These are phyloP conservation scores for Mycena polygramma DNA, from an alignment of 768 basidiomycete genomes.

Conservation along the genomic window DNA sequence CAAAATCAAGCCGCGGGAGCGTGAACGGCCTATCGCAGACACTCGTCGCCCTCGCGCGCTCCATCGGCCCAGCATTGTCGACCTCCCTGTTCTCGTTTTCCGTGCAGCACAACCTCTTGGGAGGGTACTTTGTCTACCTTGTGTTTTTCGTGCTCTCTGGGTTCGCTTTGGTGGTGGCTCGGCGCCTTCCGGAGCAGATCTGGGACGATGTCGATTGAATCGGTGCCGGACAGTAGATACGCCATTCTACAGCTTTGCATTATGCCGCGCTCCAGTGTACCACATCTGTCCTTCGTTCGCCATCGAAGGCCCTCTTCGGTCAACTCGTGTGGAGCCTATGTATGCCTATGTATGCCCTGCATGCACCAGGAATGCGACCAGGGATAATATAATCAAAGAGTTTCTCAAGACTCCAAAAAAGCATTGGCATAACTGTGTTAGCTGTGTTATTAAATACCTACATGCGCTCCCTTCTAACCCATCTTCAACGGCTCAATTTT, in stretches of 20 bases:
- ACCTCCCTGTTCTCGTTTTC: conserved; percentile 68
- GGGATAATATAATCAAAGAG: too few relatives aligned
- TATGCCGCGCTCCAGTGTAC: too few relatives aligned
- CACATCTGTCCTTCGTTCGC: too few relatives aligned
- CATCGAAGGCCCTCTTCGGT: too few relatives aligned
- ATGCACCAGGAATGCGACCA: too few relatives aligned
- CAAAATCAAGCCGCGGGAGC: conserved; percentile 63
- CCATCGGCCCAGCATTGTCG: conserved; percentile 61
- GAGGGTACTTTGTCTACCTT: neutral
- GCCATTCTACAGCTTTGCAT: too few relatives aligned
- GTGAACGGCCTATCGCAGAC: conserved; percentile 66
- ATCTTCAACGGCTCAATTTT: conserved; percentile 34
- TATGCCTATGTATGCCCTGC: too few relatives aligned
- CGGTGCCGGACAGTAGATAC: too few relatives aligned
- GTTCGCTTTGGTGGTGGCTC: neutral
- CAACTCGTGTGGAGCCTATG: too few relatives aligned
- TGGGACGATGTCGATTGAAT: conserved; percentile 1
- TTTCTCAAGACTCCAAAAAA: neutral
- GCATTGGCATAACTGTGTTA: conserved; percentile 6
- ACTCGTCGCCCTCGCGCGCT: conserved; percentile 58
- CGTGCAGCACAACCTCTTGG: conserved; percentile 53
- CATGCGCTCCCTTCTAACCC: neutral
- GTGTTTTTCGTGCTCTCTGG: neutral
- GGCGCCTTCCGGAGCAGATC: neutral
- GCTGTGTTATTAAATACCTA: conserved; percentile 4